phyloP scores from a whole-genome alignment of 2,329 filamentous ascomycete species.

The Fusarium devonianum region DNA sequence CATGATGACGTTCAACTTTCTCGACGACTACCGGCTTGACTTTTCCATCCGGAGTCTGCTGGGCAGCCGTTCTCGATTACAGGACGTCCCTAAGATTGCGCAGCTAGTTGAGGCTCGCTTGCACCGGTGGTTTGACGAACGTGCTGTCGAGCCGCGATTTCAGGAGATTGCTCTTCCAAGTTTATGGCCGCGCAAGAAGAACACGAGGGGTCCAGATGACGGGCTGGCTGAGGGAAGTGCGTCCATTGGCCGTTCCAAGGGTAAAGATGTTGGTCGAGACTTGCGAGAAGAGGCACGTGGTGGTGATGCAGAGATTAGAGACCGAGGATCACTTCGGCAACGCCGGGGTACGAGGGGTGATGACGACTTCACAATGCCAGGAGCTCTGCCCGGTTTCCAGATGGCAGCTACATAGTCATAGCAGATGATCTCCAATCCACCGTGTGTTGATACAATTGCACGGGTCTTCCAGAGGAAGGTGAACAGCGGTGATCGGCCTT shows the following conservation, averaged over 20 bases:
- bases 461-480: background rate
- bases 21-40: constrained; percentile 86
- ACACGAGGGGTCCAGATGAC: constrained; percentile 77
- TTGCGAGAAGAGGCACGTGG: constrained; percentile 59
- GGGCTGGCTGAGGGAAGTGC: constrained; percentile 54
- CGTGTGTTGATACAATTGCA: background rate
- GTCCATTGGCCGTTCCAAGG: constrained; percentile 60
- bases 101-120: constrained; percentile 81
- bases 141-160: constrained; percentile 84
- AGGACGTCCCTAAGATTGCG: constrained; percentile 89
- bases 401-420: constrained; percentile 37
- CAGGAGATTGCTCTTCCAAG: constrained; percentile 86
- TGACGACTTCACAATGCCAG: constrained; percentile 55
- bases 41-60: constrained; percentile 82
- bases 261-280: constrained; percentile 61
- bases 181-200: constrained; percentile 84
- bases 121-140: constrained; percentile 87
- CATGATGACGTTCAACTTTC: constrained; percentile 92
- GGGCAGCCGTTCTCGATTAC: constrained; percentile 78
- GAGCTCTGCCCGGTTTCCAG: constrained; percentile 53
- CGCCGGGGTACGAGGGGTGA: constrained; percentile 49
- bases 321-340: constrained; percentile 49
- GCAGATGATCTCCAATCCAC: constrained; percentile 9
- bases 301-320: constrained; percentile 53
- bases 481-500: too few relatives aligned